Evolutionary conservation across 148 eudicot species (phyloP).

Genomic region (Vaccinium vitisidaea): DNA sequence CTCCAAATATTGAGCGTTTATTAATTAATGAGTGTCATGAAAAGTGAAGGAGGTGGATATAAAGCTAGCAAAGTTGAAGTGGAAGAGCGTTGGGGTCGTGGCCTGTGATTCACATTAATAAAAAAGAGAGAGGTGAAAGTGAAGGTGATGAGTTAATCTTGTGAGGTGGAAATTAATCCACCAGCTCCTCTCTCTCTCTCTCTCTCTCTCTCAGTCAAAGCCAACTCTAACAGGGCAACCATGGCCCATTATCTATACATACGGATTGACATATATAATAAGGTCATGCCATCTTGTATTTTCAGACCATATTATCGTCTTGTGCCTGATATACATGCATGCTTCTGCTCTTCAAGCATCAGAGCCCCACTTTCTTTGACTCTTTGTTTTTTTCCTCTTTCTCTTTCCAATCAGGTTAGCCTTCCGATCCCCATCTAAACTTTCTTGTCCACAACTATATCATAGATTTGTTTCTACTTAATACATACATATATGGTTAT

Average conservation of each 20-base stretch:
- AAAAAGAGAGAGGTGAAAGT: slow-evolving; percentile 22
- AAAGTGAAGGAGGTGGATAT: slow-evolving; percentile 38
- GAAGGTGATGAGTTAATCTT: slow-evolving; percentile 33
- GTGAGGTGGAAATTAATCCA: slow-evolving; percentile 49
- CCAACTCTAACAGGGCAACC: slow-evolving; percentile 15
- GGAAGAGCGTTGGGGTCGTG: slow-evolving; percentile 35
- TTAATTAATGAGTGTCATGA: slow-evolving; percentile 47
- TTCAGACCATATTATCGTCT: background rate
- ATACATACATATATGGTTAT: background rate
- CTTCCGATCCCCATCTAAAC: background rate
- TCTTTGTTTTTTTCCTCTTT: background rate
- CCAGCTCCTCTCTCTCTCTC: slow-evolving; percentile 31
- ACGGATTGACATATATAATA: background rate
- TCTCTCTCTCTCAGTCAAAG: slow-evolving; percentile 24
- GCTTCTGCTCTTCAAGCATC: slow-evolving; percentile 7
- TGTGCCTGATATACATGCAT: background rate
- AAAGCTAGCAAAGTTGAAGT: slow-evolving; percentile 24
- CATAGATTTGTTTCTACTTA: background rate
- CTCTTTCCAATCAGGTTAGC: slow-evolving; percentile 17
- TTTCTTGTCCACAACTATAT: background rate
- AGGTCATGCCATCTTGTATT: background rate
- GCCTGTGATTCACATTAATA: slow-evolving; percentile 68
- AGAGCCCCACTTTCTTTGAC: slow-evolving; percentile 7
- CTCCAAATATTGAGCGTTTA: slow-evolving; percentile 17
- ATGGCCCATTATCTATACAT: slow-evolving; percentile 18